A percentile compares a stretch with the other conserved stretches of the same genome.
phyloP scores from a whole-genome alignment of 2,329 filamentous ascomycete species.

The Pseudogymnoascus sp. region DNA sequence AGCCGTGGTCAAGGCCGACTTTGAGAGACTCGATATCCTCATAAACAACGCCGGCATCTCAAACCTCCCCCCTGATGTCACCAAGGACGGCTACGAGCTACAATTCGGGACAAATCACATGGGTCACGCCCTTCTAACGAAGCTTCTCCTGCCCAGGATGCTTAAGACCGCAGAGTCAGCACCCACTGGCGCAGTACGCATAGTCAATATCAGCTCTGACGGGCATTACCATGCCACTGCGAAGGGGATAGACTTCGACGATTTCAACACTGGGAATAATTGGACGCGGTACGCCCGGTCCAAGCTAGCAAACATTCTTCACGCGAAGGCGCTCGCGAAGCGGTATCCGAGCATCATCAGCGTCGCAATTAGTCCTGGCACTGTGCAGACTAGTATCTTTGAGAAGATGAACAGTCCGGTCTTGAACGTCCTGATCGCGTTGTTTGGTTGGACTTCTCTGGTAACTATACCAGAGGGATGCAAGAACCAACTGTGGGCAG shows the following conservation, averaged over 20 bases:
- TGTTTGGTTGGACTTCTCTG: background rate
- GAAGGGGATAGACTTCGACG: slow-evolving; percentile 16
- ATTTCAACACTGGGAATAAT: background rate
- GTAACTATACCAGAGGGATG: slow-evolving; percentile 27
- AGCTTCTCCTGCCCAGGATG: slow-evolving; percentile 41
- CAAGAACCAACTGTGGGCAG: slow-evolving; percentile 41
- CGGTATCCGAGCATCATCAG: slow-evolving; percentile 31
- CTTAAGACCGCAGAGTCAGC: background rate
- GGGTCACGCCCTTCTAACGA: slow-evolving; percentile 46
- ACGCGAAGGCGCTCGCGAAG: slow-evolving; percentile 15
- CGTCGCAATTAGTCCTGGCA: slow-evolving; percentile 38
- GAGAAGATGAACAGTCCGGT: slow-evolving; percentile 2
- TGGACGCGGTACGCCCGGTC: slow-evolving; percentile 21
- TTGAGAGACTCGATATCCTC: slow-evolving; percentile 34
- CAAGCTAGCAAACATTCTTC: slow-evolving; percentile 21
- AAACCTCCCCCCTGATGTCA: slow-evolving; percentile 5
- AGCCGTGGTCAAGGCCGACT: slow-evolving; percentile 5
- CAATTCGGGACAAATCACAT: slow-evolving; percentile 49
- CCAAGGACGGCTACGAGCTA: slow-evolving; percentile 39
- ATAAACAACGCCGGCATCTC: slow-evolving; percentile 38
- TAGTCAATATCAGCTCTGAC: slow-evolving; percentile 2
- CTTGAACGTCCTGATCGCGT: background rate
- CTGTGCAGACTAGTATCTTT: slow-evolving; percentile 23
- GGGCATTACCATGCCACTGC: background rate
- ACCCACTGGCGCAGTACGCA: background rate